Base-by-base conservation (phyloP, 495 filamentous ascomycete species). In the Penicillium longicatenatum region DNA sequence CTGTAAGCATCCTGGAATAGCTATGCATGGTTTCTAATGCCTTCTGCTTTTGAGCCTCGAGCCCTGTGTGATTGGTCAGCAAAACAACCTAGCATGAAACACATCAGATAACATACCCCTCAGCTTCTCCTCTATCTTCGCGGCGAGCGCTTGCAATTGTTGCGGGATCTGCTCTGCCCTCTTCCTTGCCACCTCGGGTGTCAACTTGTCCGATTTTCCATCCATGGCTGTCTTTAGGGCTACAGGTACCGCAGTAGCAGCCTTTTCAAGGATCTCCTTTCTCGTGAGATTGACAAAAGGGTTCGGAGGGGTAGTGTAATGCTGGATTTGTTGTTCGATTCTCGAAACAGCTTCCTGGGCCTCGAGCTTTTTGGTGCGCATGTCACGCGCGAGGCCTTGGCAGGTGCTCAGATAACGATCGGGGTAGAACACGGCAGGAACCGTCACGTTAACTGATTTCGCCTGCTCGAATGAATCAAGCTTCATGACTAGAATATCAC, bases 401-500 rank as follows among this genome's bases (percentile, higher is more conserved):
- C 81, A 82, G 33, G 70, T 73, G 51, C 83, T 79, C 56, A 92
- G 70, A 70, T 96, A 97, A 35, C 91, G 81, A 68, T 96, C 92
- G 8, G 86, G 80, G 63, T 93, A 95, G 61, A 92, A 85, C 0
- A 84, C 77, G 16, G 82, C 73, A 30, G 91, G 90, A 19, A 93
- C 82, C 14, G 87, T 83, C 43, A 93, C 73, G 44, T 82, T 80
- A 26, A 84, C 70, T 4, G 78, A 74, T 11, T 80, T 76, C 29
- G 73, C 73, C 8, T 74, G 62, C 2, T 80, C 75, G 1, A 75
- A 62, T 24, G 78, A 76, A 22, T 77, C 75, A 6, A 91, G 61
- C 46, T 80, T 82, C 57, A 91, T 76, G 6, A 80, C 82, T 39
- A 96, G 58, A 14, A 97, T 80, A n/a, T 93, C 87, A 0, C 84